Base-by-base conservation (phyloP, 2,329 filamentous ascomycete species). In the Neoscytalidium dimidiatum region DNA sequence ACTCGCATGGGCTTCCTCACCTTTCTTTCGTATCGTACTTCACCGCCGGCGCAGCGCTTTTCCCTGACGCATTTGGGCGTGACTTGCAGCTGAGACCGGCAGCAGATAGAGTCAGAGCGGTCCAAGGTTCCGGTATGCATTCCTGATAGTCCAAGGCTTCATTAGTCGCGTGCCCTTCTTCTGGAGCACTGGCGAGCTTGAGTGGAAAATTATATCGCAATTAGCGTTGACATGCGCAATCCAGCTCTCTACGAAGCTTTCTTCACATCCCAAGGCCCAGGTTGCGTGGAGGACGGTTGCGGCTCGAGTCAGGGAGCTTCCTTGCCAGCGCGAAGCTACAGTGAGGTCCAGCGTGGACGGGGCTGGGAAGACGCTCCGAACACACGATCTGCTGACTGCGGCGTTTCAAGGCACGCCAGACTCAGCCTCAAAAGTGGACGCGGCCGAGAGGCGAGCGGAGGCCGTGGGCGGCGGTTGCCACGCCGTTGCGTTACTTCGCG, bases 351-450 rank as follows among this genome's bases (percentile, higher is more conserved):
- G 1, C 19, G 33, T 7, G 9, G 19, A 26, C 35, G 31, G 33
- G 52, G 52, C 52, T 28, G 21, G 11, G 14, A 19, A 52, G 48
- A n/a, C n/a, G 48, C 26, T 19, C 48, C 26, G 31, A 11, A 35
- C 19, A 26, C 33, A 56, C 17, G 44, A 48, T 48, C 44, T 48
- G 44, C 44, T 48, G 8, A 48, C 26, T 23, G 35, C 53, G 53
- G 35, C 53, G 53, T 58, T 58, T 58, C 53, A 58, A 58, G 53
- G 53, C 53, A 58, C 53, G 53, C 53, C 35, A 26, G 52, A 28
- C 52, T 62, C 60, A 43, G 60, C 60, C 48, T 52, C 60, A 53
- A 52, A 44, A 53, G 49, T 53, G 60, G 48, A 63, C 35, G 48
- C 26, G 43, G 43, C 35, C 41, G 13, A 26, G 21, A n/a, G 38